Percentiles rank a stretch among this genome's conserved stretches.
Evolutionary conservation across 2,329 filamentous ascomycete species (phyloP).

Genomic region (Parastagonospora nodorum): DNA sequence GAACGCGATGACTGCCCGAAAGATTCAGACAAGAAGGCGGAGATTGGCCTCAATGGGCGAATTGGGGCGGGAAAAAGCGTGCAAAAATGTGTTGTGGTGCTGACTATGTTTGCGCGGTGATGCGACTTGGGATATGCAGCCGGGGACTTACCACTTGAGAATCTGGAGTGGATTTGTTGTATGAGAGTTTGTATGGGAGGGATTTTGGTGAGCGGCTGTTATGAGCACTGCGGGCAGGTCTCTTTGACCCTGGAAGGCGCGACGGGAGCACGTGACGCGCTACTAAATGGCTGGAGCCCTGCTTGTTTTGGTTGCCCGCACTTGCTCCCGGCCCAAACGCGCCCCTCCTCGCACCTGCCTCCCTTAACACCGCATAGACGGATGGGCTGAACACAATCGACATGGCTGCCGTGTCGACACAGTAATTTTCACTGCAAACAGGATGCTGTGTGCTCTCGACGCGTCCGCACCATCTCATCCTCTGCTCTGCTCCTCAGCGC

Average conservation of each 20-base stretch:
- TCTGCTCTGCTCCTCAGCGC: neutral
- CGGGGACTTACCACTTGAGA: conserved; percentile 41
- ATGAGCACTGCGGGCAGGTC: neutral
- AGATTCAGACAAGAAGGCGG: conserved; percentile 36
- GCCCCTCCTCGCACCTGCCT: neutral
- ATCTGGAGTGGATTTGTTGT: conserved; percentile 17
- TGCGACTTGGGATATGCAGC: conserved; percentile 23
- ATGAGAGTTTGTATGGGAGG: conserved; percentile 26
- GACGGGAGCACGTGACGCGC: neutral
- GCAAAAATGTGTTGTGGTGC: conserved; percentile 35
- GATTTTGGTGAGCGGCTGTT: neutral
- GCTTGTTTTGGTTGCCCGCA: conserved; percentile 3
- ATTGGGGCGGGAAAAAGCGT: conserved; percentile 40
- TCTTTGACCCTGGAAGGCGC: neutral
- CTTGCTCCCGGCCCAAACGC: neutral
- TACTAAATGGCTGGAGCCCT: neutral
- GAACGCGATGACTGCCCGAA: conserved; percentile 36
- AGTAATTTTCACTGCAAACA: neutral
- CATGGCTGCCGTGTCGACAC: neutral
- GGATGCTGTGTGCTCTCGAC: neutral
- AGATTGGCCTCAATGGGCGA: conserved; percentile 29
- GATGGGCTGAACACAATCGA: neutral
- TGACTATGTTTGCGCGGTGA: conserved; percentile 25
- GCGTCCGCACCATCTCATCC: neutral
- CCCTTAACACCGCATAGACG: neutral